Evolutionary conservation across 768 basidiomycete species (phyloP).

Genomic region (Kwoniella sp.): DNA sequence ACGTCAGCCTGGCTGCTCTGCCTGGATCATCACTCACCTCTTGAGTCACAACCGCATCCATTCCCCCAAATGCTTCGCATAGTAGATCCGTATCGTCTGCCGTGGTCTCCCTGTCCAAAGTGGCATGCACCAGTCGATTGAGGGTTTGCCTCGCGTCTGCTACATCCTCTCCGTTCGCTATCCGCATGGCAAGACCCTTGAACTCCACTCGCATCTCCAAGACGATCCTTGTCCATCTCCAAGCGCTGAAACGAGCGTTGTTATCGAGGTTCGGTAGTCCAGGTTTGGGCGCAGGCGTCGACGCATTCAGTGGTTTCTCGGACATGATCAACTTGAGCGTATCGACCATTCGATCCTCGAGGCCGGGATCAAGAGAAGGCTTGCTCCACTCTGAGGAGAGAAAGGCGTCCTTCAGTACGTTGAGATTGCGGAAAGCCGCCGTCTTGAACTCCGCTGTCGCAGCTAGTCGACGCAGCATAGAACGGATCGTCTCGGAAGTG

Average conservation of each 20-base stretch:
- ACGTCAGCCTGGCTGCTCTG: conserved; percentile 11
- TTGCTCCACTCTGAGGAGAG: conserved; percentile 45
- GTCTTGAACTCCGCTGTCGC: conserved; percentile 47
- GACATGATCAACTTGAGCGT: conserved; percentile 50
- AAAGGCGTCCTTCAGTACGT: conserved; percentile 50
- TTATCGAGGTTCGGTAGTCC: conserved; percentile 23
- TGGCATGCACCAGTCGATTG: conserved; percentile 32
- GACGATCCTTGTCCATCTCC: conserved; percentile 51
- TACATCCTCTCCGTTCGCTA: conserved; percentile 33
- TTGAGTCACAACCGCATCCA: conserved; percentile 40
- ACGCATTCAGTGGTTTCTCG: conserved; percentile 23
- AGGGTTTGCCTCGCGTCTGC: conserved; percentile 35
- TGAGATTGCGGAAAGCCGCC: conserved; percentile 48
- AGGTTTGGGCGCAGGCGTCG: conserved; percentile 10
- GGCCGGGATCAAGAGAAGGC: conserved; percentile 14
- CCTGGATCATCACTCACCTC: conserved; percentile 30
- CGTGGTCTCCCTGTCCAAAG: conserved; percentile 34
- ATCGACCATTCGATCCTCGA: conserved; percentile 51
- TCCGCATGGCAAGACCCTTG: conserved; percentile 42
- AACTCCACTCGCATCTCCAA: conserved; percentile 51
- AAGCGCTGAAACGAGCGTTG: conserved; percentile 40
- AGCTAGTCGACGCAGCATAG: conserved; percentile 30
- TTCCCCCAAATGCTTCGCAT: conserved; percentile 48
- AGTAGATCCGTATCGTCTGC: conserved; percentile 49
- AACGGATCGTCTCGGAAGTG: conserved; percentile 17